Conservation (phyloP, 2,329 filamentous ascomycete genomes). For the Coniochaeta hoffmannii region DNA sequence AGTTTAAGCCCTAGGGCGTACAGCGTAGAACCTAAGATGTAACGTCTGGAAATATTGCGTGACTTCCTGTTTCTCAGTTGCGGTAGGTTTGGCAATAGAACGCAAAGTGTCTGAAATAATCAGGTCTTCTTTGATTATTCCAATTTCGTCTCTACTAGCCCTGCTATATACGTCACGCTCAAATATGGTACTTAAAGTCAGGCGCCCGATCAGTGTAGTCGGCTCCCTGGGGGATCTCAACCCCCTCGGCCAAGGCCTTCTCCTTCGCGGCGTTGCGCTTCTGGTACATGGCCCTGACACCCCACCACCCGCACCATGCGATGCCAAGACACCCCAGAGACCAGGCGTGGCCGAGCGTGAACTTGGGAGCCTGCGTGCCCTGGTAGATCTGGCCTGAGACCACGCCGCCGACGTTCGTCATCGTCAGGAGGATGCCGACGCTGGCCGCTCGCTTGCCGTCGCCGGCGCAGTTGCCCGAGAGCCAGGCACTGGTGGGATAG, state of each 20-base stretch:
- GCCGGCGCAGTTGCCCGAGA: slow-evolving; percentile 19
- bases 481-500: slow-evolving; percentile 13
- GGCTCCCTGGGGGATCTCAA: slow-evolving; percentile 35
- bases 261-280: slow-evolving; percentile 23
- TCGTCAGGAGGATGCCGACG: slow-evolving; percentile 15
- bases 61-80: no score
- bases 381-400: slow-evolving; percentile 22
- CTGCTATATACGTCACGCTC: not conserved
- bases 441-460: slow-evolving; percentile 21
- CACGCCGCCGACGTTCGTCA: slow-evolving; percentile 18
- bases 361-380: slow-evolving; percentile 13
- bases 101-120: no score
- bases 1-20: no score
- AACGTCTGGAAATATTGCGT: no score
- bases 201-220: slow-evolving; percentile 39
- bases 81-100: no score
- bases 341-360: slow-evolving; percentile 25
- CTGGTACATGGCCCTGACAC: slow-evolving; percentile 22
- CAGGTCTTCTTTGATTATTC: no score
- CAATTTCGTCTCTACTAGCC: no score
- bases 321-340: slow-evolving; percentile 24
- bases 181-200: slow-evolving; percentile 42
- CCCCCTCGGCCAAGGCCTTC: slow-evolving; percentile 22
- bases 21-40: no score
- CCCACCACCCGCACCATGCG: slow-evolving; percentile 29